Conservation (phyloP, 306 rosid species). For the Betula pendula region DNA sequence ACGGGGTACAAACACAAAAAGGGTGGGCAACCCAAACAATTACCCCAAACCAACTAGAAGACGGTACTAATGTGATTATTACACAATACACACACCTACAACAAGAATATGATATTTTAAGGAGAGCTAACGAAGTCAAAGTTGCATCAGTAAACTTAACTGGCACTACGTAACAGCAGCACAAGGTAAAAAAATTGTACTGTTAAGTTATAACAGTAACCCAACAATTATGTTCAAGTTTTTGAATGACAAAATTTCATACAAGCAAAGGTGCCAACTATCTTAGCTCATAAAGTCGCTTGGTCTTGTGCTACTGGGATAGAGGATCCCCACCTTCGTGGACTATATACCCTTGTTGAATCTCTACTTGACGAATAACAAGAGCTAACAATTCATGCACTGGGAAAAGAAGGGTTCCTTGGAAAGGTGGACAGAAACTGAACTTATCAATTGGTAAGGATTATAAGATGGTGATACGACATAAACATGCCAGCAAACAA, state of each 20-base stretch:
- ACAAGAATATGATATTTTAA: neutral
- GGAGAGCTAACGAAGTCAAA: neutral
- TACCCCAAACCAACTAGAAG: no score
- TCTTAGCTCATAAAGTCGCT: neutral
- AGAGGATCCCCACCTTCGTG: neutral
- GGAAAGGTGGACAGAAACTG: constrained; percentile 2
- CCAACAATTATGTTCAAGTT: neutral
- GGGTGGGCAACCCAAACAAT: no score
- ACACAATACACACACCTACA: neutral
- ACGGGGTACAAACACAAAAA: no score
- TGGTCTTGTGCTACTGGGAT: neutral
- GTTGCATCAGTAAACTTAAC: neutral
- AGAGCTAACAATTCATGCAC: neutral
- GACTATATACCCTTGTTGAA: neutral
- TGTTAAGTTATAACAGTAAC: neutral
- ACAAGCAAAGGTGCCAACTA: neutral
- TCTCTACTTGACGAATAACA: neutral
- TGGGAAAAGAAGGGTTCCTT: neutral
- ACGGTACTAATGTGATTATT: no score
- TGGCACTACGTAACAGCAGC: neutral
- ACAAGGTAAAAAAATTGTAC: no score
- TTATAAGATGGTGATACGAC: constrained; percentile 17
- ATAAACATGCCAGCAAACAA: constrained; percentile 36
- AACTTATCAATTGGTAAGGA: constrained; percentile 25
- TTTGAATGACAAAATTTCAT: neutral